A percentile compares a stretch with the other conserved stretches of the same genome.
These are phyloP conservation scores for Neurospora sp. DNA, from an alignment of 2,329 filamentous ascomycete species.

Conservation along the genomic window DNA sequence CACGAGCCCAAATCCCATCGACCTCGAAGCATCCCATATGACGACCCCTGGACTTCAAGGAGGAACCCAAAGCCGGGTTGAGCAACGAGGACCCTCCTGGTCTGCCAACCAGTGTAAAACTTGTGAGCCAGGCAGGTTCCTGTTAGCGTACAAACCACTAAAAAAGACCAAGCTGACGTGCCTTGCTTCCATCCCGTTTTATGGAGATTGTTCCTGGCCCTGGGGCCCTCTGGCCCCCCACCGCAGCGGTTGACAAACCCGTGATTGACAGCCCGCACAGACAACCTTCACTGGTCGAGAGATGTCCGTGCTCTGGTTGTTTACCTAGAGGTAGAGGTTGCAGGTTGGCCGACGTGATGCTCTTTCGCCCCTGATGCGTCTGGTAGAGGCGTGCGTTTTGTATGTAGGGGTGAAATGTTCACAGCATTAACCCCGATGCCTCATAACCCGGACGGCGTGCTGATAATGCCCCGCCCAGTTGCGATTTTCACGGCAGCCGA, in stretches of 20 bases:
- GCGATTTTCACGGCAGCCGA: conserved; percentile 9
- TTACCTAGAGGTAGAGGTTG: neutral
- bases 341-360: neutral
- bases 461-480: conserved; percentile 17
- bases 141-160: neutral
- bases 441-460: neutral
- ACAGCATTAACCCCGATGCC: neutral
- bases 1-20: neutral
- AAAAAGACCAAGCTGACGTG: neutral
- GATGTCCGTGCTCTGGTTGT: neutral
- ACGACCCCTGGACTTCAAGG: neutral
- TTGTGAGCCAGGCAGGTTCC: neutral
- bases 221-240: neutral
- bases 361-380: neutral
- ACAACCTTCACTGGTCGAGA: neutral
- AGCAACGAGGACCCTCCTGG: neutral
- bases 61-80: neutral
- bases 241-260: neutral
- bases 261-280: neutral
- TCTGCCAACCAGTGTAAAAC: neutral
- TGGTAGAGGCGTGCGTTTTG: neutral
- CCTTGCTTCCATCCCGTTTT: neutral
- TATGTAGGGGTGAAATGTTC: neutral
- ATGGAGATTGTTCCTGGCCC: neutral
- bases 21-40: neutral